Base-by-base conservation (phyloP, 495 filamentous ascomycete species). In the Tuber melanosporum region DNA sequence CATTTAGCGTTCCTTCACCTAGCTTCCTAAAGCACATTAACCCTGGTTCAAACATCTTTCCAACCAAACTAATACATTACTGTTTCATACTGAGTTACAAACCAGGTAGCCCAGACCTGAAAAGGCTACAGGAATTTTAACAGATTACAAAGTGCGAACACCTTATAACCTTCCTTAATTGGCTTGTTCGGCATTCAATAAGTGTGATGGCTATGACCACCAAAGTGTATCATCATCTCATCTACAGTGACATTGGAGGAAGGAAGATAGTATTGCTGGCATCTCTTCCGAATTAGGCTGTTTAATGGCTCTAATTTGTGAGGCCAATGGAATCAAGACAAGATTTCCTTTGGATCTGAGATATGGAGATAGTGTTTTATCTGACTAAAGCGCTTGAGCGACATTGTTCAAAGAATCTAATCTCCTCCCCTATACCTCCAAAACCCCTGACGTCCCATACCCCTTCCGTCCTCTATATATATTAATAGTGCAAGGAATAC, bases 281-380 rank as follows among this genome's bases (percentile, higher is more conserved):
- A 17, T 47, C 0, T 47, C 6, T 47, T 47, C 14, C 15, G 5
- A 47, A 47, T 47, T 47, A 47, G 45, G 17, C 45, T 47, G 15
- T 19, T 0, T 47, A 47, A 47, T 17, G 45, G 14, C 45, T 19
- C 45, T 47, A 43, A 19, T 3, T 47, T 47, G 2, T 19, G 15
- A 19, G 1, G 15, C 15, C 0, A 47, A 19, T 47, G 45, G 15
- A 17, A 73, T 15, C 20, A 45, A 20, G 74, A 45, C 6, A 52
- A 20, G 47, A 19, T 52, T 52, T 52, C 6, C 9, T 5, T 42
- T 20, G 46, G 10, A 39, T 62, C 14, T 2, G 75, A 62, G 8
- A 79, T 69, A 69, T 79, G 66, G 12, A 76, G 45, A 52, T 72
- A 79, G 36, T 36, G 14, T 69, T 76, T 74, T 2, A 79, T 79